phyloP scores from a whole-genome alignment of 176 grass and related monocot genomes.

The Oryza coarctata region DNA sequence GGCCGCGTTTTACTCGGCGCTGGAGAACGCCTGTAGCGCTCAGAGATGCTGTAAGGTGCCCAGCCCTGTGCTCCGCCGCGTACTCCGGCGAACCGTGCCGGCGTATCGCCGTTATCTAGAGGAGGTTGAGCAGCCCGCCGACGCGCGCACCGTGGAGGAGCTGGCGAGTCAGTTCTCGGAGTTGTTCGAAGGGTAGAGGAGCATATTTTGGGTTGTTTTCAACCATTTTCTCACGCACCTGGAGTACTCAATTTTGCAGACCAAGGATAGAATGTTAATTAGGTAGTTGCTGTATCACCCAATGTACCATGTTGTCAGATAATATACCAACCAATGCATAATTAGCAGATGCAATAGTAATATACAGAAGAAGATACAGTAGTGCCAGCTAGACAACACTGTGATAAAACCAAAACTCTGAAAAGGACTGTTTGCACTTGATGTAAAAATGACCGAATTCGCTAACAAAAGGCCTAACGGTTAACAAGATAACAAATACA shows the following conservation, averaged over 20 bases:
- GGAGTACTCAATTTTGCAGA: neutral
- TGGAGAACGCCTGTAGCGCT: conserved; percentile 42
- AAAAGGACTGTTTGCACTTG: neutral
- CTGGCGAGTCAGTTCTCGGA: conserved; percentile 29
- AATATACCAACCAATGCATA: neutral
- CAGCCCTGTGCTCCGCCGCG: conserved; percentile 11
- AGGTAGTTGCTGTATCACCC: neutral
- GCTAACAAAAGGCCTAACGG: neutral
- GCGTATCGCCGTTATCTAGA: conserved; percentile 26
- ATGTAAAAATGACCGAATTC: neutral
- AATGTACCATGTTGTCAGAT: neutral
- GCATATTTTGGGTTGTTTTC: neutral
- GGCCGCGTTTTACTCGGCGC: conserved; percentile 13
- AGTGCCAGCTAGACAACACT: neutral
- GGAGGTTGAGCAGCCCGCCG: neutral
- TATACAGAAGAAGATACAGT: neutral
- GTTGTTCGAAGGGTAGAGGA: conserved; percentile 40
- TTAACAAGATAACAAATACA: neutral
- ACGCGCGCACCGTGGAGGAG: conserved; percentile 12
- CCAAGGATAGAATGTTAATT: neutral
- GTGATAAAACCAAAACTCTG: neutral
- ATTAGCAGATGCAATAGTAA: neutral
- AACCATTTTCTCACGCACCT: neutral
- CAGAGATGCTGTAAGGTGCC: conserved; percentile 47
- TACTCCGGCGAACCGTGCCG: conserved; percentile 24